Evolutionary conservation across 2,329 filamentous ascomycete species (phyloP), one percentile per base, ranked within the genome.

Genomic region (Scedosporium boydii): DNA sequence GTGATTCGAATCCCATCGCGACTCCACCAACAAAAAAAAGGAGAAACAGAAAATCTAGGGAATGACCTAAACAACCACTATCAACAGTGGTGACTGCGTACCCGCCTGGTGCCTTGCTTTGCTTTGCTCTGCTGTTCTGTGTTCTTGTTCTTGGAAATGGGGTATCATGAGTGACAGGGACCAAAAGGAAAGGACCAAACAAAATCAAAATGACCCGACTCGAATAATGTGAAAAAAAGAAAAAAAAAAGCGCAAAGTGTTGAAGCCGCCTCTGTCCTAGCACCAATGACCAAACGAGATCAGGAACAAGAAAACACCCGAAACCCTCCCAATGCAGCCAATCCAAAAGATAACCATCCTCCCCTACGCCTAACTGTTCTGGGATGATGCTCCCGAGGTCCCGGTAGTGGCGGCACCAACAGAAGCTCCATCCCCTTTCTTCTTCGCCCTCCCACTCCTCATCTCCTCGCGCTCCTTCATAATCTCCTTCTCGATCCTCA

Each of bases 401-500:
- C 21, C 60, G 6, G 56, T 21, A 21, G 56, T 42, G 27, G 29
- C 6, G 27, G 57, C 60, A 56, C 55, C 38, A 23, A 42, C 26
- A 5, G 59, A 44, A 6, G 38, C 60, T 5, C 65, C 67, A 56
- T 66, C 64, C 60, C 61, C 6, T 27, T 59, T 55, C 12, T 21
- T 29, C 59, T 21, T 42, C 55, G 42, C 26, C 58, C 23, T 44
- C 44, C 63, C 59, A 7, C 62, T 62, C 46, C 69, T 72, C 38
- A 69, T 68, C 65, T 75, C 74, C 63, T 81, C 80, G 26, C 81
- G 72, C 62, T 77, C 75, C 53, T 73, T 75, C 6, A 77, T 69
- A 59, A 77, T 67, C 60, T 80, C 78, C 62, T 73, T 76, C 67
- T 86, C 83, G 0, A 76, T 77, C 64, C 80, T 77, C 3, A 86